phyloP scores from a whole-genome alignment of 2,329 filamentous ascomycete genomes.

The Balansia obtecta region DNA sequence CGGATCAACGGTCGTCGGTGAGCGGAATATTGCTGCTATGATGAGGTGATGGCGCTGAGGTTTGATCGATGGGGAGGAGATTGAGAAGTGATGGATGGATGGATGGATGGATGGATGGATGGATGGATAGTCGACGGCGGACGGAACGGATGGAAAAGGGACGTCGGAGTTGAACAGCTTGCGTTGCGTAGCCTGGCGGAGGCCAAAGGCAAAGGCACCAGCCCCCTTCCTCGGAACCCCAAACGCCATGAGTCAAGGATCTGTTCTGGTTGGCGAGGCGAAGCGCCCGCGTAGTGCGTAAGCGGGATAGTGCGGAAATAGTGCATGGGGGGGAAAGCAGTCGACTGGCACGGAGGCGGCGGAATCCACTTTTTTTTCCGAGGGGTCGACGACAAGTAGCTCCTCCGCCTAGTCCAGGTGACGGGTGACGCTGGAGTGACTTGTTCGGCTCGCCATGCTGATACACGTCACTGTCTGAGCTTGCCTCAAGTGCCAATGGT shows the following conservation, averaged over 20 bases:
- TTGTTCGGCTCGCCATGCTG: background rate
- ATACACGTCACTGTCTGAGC: background rate
- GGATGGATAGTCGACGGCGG: slow-evolving; percentile 9
- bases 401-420: background rate
- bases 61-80: background rate
- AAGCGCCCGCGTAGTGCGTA: slow-evolving; percentile 15
- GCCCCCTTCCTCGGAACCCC: slow-evolving; percentile 2
- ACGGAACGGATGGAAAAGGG: slow-evolving; percentile 2
- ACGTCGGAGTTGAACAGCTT: slow-evolving; percentile 1
- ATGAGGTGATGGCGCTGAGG: background rate
- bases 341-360: slow-evolving; percentile 13
- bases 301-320: background rate
- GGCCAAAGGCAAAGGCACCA: slow-evolving; percentile 7
- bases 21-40: background rate
- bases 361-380: slow-evolving; percentile 10
- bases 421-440: background rate
- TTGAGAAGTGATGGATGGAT: slow-evolving; percentile 9
- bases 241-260: background rate
- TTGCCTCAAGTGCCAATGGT: background rate
- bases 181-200: background rate
- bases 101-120: slow-evolving; percentile 12
- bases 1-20: background rate
- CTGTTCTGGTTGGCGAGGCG: slow-evolving; percentile 14
- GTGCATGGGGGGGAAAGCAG: background rate
- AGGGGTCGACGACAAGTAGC: background rate